Conservation (phyloP, 768 basidiomycete species). For the Suillus americanus region DNA sequence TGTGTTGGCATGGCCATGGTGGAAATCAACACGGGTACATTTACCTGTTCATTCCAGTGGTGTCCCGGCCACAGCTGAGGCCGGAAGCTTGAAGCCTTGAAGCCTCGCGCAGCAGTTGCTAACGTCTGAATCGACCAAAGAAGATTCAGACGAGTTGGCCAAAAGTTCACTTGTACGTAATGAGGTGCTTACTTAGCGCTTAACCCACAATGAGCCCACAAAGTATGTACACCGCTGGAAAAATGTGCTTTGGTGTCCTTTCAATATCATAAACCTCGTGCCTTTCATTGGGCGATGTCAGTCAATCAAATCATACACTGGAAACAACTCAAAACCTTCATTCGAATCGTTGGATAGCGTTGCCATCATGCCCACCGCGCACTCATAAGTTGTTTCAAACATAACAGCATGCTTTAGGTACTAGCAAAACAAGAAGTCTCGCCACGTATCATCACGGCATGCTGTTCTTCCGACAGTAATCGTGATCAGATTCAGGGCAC, state of each 20-base stretch:
- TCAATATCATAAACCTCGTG: not conserved
- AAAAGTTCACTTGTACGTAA: not conserved
- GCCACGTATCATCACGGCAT: not conserved
- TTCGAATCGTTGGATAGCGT: not conserved
- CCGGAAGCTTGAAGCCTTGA: not conserved
- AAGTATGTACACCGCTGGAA: not conserved
- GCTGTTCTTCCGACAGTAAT: conserved; percentile 2
- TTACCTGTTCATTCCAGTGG: not conserved
- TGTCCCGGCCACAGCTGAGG: not conserved
- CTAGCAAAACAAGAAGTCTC: not conserved
- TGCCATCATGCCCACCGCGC: not conserved
- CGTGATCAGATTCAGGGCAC: not conserved
- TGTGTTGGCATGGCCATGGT: not conserved
- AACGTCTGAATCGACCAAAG: not conserved
- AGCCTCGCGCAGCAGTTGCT: not conserved
- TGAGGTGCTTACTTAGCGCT: not conserved
- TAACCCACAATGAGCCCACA: not conserved
- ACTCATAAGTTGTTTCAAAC: not conserved
- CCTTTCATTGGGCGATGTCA: not conserved
- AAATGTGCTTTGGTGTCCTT: not conserved
- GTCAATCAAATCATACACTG: not conserved
- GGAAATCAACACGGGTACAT: not conserved
- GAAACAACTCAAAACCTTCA: not conserved
- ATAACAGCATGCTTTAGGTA: conserved; percentile 1
- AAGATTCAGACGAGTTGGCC: not conserved